These are phyloP conservation scores for Medicago ruthenica DNA, from an alignment of 306 rosid genomes.

Conservation along the genomic window DNA sequence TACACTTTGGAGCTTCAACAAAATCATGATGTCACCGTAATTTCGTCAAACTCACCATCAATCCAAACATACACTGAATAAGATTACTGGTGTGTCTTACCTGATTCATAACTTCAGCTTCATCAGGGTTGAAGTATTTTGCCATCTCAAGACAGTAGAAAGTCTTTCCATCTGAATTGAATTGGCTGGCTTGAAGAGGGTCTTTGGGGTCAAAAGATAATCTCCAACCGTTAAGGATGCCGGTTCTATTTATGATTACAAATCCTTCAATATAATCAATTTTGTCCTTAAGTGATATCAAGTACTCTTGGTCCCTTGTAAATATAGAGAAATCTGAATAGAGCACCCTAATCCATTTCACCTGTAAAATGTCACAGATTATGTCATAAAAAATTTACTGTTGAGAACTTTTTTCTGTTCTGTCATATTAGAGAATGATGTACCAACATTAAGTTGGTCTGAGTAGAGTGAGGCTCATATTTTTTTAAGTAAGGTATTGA, in stretches of 20 bases:
- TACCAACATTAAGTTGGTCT: not conserved
- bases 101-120: conserved; percentile 59
- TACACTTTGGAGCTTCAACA: too few relatives aligned
- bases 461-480: not conserved
- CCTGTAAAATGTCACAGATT: conserved; percentile 54
- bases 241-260: conserved; percentile 75
- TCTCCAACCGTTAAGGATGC: conserved; percentile 86
- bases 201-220: conserved; percentile 81
- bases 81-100: conserved; percentile 47
- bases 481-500: not conserved
- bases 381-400: conserved; percentile 31
- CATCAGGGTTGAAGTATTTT: conserved; percentile 76
- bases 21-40: not conserved
- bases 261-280: conserved; percentile 95
- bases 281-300: conserved; percentile 70
- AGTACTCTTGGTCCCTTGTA: conserved; percentile 79
- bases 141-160: conserved; percentile 90
- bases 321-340: conserved; percentile 82
- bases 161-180: conserved; percentile 73
- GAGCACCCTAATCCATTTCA: conserved; percentile 89
- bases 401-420: conserved; percentile 1
- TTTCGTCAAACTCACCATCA: not conserved
- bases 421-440: conserved; percentile 7
- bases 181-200: conserved; percentile 73
- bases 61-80: not conserved